Evolutionary conservation across 1,139 yeast species (phyloP).

Genomic region (Blastobotrys serpentis): DNA sequence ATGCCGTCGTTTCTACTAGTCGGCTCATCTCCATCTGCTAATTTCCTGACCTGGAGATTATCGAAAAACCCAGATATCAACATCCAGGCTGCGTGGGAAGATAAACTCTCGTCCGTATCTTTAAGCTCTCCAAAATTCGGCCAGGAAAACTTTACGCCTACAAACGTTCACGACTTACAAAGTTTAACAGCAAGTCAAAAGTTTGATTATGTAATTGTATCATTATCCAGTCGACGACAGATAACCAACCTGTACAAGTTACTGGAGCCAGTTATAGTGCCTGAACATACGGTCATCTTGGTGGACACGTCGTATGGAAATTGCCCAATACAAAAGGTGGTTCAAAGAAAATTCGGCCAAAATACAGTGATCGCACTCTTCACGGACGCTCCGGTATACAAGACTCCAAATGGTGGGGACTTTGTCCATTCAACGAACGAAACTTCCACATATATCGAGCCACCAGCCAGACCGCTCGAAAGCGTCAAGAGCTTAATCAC

Average conservation of each 20-base stretch:
- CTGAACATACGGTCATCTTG: constrained; percentile 33
- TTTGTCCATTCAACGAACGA: constrained; percentile 16
- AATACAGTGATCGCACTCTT: constrained; percentile 30
- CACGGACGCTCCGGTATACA: constrained; percentile 22
- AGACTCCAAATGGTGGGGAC: constrained; percentile 17
- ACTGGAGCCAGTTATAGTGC: constrained; percentile 27
- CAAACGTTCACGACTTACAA: constrained; percentile 19
- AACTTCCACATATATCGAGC: constrained; percentile 16
- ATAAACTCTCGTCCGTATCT: constrained; percentile 15
- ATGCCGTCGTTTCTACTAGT: constrained; percentile 4
- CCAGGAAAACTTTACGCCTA: constrained; percentile 23
- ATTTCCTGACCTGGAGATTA: constrained; percentile 5
- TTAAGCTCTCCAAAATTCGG: constrained; percentile 33
- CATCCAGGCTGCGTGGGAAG: constrained; percentile 10
- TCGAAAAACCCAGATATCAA: neutral
- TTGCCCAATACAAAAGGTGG: constrained; percentile 31
- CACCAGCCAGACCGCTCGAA: constrained; percentile 10
- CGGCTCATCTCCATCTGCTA: constrained; percentile 5
- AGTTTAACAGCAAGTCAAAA: constrained; percentile 17
- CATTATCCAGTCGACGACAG: constrained; percentile 33
- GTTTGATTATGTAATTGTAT: constrained; percentile 34
- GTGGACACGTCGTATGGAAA: constrained; percentile 35
- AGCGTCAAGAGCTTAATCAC: constrained; percentile 13
- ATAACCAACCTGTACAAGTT: constrained; percentile 30
- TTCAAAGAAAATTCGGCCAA: constrained; percentile 30